Evolutionary conservation across 202 grass and related monocot genomes (phyloP), one percentile per base, ranked within the genome.

Genomic region (Zoysia matrella): DNA sequence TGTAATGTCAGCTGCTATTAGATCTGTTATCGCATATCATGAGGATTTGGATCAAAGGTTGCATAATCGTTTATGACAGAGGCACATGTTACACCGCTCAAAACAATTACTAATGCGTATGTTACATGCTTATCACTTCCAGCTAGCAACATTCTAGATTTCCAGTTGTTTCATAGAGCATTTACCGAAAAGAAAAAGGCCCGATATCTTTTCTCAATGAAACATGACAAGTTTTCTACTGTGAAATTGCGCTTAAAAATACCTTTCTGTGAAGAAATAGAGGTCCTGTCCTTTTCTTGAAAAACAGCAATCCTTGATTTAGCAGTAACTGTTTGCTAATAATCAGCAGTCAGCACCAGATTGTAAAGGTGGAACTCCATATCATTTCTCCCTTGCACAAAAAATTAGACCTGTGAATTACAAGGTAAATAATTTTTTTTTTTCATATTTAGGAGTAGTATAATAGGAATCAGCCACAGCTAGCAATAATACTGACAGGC

Each of bases 131-230:
- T 63, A 61, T 46, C 51, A 8, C 16, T 71, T 81, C 78, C 22
- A 5, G 4, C 10, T 69, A 47, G 43, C 14, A 6, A 77, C 73
- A 79, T 77, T 77, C 7, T 77, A 71, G 72, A 54, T 82, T 82
- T 65, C n/a, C 56, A 71, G 39, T 73, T 50, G 42, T 22, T 87
- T 43, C 2, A 52, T 69, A 69, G 63, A 75, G 2, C 8, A 15
- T 45, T 46, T 65, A 62, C 3, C 30, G 30, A 15, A 11, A 67
- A 22, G 1, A 2, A 47, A 67, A 66, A 15, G 58, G 39, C 6
- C 50, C 39, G 18, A 55, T 11, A 40, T 10, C 1, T 65, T 65
- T 72, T 56, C 15, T 76, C 56, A 71, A 51, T 1, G 6, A 60
- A 62, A 74, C 47, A 6, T 39, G 57, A 15, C 7, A 70, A 16